Percentiles rank a stretch among this genome's conserved stretches.
These are phyloP conservation scores for Quercus aquifolioides DNA, from an alignment of 306 rosid genomes.

Conservation along the genomic window DNA sequence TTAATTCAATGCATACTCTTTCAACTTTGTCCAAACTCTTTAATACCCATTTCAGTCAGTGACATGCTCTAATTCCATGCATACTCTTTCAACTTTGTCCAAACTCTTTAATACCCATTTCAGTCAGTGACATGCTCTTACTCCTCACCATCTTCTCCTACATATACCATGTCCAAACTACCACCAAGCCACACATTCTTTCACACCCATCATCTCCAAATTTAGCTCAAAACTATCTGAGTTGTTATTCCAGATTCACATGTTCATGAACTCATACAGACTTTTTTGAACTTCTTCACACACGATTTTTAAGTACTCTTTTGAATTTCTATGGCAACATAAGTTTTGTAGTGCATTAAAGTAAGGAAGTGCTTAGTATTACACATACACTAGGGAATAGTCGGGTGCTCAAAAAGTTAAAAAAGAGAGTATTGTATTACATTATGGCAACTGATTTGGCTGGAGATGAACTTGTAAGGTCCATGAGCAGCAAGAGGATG, in stretches of 20 bases:
- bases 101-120: not conserved
- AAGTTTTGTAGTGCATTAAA: not conserved
- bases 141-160: not conserved
- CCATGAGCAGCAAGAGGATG: constrained; percentile 36
- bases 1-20: no score
- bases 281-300: no score
- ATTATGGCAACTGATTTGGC: not conserved
- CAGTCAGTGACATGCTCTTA: not conserved
- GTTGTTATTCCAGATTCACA: not conserved
- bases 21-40: no score
- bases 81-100: not conserved
- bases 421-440: no score
- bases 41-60: no score
- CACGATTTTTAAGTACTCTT: no score
- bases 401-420: no score
- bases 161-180: not conserved
- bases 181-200: not conserved
- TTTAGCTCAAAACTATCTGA: not conserved
- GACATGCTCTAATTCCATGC: not conserved
- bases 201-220: not conserved
- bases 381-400: no score
- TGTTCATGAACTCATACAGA: not conserved
- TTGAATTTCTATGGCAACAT: not conserved
- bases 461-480: constrained; percentile 20
- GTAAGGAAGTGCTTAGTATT: no score